phyloP scores from a whole-genome alignment of 2,329 filamentous ascomycete species.

The Parascedosporium putredinis region DNA sequence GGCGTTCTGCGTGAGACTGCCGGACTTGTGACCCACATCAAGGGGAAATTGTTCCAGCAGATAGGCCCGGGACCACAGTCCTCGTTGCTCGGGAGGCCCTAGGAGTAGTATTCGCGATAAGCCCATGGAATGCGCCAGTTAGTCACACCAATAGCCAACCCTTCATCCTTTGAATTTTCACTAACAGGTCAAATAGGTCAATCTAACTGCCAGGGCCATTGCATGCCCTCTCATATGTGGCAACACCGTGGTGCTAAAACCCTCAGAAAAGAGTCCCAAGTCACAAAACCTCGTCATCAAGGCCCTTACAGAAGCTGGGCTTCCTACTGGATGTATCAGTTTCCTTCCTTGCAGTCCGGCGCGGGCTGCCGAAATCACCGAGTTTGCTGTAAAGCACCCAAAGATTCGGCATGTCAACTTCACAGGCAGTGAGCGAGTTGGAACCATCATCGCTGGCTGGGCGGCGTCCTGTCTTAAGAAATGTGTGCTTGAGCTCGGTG shows the following conservation, averaged over 20 bases:
- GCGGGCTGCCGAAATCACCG: constrained; percentile 50
- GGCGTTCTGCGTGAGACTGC: constrained; percentile 31
- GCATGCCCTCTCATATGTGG: constrained; percentile 41
- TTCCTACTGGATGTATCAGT: constrained; percentile 55
- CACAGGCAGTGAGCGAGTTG: constrained; percentile 56
- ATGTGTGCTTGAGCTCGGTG: constrained; percentile 57
- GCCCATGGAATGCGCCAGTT: constrained; percentile 47
- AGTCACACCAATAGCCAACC: no score
- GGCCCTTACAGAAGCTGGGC: constrained; percentile 50
- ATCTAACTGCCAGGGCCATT: constrained; percentile 25
- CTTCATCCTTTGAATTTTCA: no score
- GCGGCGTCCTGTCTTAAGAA: constrained; percentile 59
- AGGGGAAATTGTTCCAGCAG: constrained; percentile 25
- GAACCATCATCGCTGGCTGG: constrained; percentile 50
- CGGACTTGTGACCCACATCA: constrained; percentile 25
- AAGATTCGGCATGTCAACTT: constrained; percentile 59
- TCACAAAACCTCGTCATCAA: constrained; percentile 46
- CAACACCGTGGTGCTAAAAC: constrained; percentile 53
- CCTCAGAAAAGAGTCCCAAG: constrained; percentile 48
- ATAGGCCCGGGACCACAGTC: constrained; percentile 39
- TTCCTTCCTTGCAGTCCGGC: constrained; percentile 47
- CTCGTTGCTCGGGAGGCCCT: constrained; percentile 59
- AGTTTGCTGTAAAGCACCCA: constrained; percentile 48
- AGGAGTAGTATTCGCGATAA: constrained; percentile 59
- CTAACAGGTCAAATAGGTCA: constrained; percentile 14